Evolutionary conservation across 2,329 filamentous ascomycete genomes (phyloP), one percentile per base, ranked within the genome.

Genomic region (Neopestalotiopsis sp.): DNA sequence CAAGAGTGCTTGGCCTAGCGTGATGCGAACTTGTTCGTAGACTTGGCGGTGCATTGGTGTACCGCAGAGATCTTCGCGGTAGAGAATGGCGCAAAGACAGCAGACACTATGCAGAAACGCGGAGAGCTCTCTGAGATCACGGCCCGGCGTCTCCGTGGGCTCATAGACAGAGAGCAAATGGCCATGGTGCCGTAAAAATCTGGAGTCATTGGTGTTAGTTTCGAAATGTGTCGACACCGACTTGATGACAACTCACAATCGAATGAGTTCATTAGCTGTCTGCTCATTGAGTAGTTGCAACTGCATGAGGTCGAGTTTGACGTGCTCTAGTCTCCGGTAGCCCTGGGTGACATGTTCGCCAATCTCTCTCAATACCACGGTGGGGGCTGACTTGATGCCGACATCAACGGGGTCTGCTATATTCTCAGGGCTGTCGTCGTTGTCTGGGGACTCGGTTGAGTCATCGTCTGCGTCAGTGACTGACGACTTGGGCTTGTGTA

Each of bases 51-150:
- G 80, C 30, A 74, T 63, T 14, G 71, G 62, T 5, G 76, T 75
- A 9, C 76, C 76, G 56, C 74, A 75, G 24, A 79, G 75, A 56
- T 78, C 77, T 6, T 72, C 73, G 14, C 76, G 75, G 63, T 75
- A 80, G n/a, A 78, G 76, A 62, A 82, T 77, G 2, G 78, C 81
- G 24, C 81, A 79, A 4, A 83, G 69, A 67, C 81, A 83, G 70
- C 81, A 82, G 1, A 81, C 80, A 28, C 79, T 78, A 59, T 80
- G 79, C 12, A 83, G 71, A 67, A 83, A 83, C 1, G 81, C 78
- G 0, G 81, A 83, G 3, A 77, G 74, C 17, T 75, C 74, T 4
- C 77, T 77, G 17, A 78, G 68, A 6, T 76, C 76, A 0, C 73
- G 90, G 0, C 73, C 78, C 34, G 68, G 70, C 32, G 78, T 49